Evolutionary conservation across 371 early-diverging fungal genomes (phyloP), one percentile per base, ranked within the genome.

Genomic region (Catenaria anguillulae): DNA sequence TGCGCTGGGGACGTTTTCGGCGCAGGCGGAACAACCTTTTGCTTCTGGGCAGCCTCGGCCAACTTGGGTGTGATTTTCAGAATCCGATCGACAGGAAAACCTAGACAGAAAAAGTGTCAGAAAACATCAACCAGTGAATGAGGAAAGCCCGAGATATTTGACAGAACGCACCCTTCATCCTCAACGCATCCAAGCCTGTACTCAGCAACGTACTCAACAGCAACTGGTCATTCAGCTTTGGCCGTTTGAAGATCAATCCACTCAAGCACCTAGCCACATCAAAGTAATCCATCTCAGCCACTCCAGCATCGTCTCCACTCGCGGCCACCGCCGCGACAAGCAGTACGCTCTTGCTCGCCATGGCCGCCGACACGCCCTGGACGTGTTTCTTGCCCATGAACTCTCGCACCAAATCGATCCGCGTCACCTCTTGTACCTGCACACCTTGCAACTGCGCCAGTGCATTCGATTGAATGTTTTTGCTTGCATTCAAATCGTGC

Each of bases 1-100:
- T 13, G 8, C 33, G 62, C 29, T 29, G 56, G 63, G 10, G 52
- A 19, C 23, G 48, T 23, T 56, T 24, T 48, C 33, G 5, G 56
- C 35, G 35, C 36, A 23, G 71, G 13, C 37, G 37, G 8, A 13
- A 37, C 37, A 4, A 37, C 37, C 8, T 4, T 72, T 31, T 68
- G 61, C 60, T 71, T 74, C 55, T 74, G 34, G n/a, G n/a, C n/a
- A n/a, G n/a, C n/a, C n/a, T n/a, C n/a, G n/a, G n/a, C n/a, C n/a
- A n/a, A n/a, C 54, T 69, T 72, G 33, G 67, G 64, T 35, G 70
- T 76, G 1, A 81, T 71, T 61, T 82, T 84, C 54, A 91, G 66
- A 40, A 93, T 86, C 46, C 93, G 84, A 64, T 92, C 93, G 1
- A 93, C 90, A 33, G 90, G 91, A 61, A 90, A 89, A 34, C 90